These are phyloP conservation scores for Ceratocystis papillata DNA, from an alignment of 2,329 filamentous ascomycete species.

Conservation along the genomic window DNA sequence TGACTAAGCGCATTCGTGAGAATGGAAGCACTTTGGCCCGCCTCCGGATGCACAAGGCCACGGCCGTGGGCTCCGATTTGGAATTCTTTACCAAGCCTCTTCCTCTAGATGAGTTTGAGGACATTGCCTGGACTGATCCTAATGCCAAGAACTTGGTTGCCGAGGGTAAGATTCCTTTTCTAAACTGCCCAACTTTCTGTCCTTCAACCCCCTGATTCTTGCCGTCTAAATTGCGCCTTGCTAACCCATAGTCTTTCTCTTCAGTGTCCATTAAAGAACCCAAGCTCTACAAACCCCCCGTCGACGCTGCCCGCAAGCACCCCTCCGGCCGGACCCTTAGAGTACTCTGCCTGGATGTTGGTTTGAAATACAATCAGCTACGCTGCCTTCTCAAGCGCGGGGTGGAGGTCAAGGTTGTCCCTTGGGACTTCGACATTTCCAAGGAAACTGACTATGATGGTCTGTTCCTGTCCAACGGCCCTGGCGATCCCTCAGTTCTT, in stretches of 20 bases:
- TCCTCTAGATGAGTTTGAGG: constrained; percentile 51
- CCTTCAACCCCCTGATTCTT: not conserved
- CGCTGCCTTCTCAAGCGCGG: constrained; percentile 84
- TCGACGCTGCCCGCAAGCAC: constrained; percentile 64
- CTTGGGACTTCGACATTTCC: constrained; percentile 91
- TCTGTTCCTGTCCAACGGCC: constrained; percentile 95
- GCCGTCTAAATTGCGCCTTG: not conserved
- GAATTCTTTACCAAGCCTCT: constrained; percentile 27
- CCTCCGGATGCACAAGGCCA: constrained; percentile 60
- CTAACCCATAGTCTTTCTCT: constrained; percentile 28
- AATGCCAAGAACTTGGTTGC: constrained; percentile 87
- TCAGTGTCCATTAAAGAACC: constrained; percentile 81
- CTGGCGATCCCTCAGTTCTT: constrained; percentile 85
- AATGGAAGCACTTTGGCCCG: constrained; percentile 94
- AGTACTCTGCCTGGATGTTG: constrained; percentile 88
- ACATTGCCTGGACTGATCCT: constrained; percentile 79
- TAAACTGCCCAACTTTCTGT: constrained; percentile 12
- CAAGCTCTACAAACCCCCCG: constrained; percentile 70
- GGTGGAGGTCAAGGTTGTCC: constrained; percentile 86
- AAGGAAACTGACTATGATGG: constrained; percentile 78
- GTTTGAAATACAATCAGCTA: constrained; percentile 96
- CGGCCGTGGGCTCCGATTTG: constrained; percentile 19
- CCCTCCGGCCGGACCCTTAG: constrained; percentile 78
- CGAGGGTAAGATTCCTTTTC: constrained; percentile 59
- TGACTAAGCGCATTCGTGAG: constrained; percentile 89